Percentiles rank a stretch among this genome's conserved stretches.
Evolutionary conservation across 129 eudicot species (phyloP).

Genomic region (Calendula officinalis): DNA sequence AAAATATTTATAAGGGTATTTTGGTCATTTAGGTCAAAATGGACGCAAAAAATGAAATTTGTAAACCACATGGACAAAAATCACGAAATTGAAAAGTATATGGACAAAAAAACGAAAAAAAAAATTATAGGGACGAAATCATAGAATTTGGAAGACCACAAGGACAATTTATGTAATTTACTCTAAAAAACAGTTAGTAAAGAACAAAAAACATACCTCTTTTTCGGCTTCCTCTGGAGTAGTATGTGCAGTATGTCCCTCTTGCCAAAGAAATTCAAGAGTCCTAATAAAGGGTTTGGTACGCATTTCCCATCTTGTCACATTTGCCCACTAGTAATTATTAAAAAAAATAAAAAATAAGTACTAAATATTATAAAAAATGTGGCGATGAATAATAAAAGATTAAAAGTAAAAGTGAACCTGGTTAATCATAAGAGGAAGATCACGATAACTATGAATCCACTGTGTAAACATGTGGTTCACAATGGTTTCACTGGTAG

Average conservation of each 20-base stretch:
- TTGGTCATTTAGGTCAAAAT: no score
- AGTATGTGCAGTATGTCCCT: slow-evolving; percentile 99
- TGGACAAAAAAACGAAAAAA: no score
- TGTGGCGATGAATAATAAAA: slow-evolving; percentile 1
- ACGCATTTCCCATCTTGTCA: slow-evolving; percentile 99
- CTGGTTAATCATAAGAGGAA: slow-evolving; percentile 98
- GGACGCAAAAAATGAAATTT: no score
- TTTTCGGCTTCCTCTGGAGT: slow-evolving; percentile 86
- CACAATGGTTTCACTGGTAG: slow-evolving; percentile 99
- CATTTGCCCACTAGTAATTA: slow-evolving; percentile 84
- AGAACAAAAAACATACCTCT: slow-evolving; percentile 83
- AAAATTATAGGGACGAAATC: no score
- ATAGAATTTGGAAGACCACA: no score
- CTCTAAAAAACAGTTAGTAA: no score
- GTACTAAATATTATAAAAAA: slow-evolving; percentile 1
- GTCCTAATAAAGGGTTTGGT: slow-evolving; percentile 96
- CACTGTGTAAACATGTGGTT: slow-evolving; percentile 99
- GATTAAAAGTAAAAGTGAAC: slow-evolving; percentile 31
- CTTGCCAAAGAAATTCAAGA: slow-evolving; percentile 98
- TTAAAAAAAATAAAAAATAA: background rate
- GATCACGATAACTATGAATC: slow-evolving; percentile 98
- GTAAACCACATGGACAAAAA: no score
- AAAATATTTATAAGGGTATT: no score
- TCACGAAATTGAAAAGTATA: no score
- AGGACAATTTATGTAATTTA: no score